Evolutionary conservation across 331 rosid species (phyloP).

Genomic region (Erythrophleum ivorense): DNA sequence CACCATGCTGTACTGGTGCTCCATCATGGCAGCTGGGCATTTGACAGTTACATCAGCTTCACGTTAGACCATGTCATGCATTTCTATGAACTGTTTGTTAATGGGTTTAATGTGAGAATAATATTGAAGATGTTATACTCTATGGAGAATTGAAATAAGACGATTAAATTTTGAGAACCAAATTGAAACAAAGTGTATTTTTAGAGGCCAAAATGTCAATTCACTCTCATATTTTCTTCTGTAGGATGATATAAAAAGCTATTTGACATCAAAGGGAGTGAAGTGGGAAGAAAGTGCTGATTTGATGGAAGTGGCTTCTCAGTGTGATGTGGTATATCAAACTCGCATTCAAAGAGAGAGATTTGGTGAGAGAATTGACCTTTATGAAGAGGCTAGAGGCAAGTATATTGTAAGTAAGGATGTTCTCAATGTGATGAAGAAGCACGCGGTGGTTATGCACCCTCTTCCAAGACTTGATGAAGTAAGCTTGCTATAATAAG

Average conservation of each 20-base stretch:
- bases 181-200: neutral
- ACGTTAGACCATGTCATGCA: neutral
- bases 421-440: slow-evolving; percentile 72
- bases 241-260: slow-evolving; percentile 86
- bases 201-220: neutral
- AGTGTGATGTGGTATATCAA: slow-evolving; percentile 92
- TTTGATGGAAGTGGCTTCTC: slow-evolving; percentile 77
- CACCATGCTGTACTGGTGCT: neutral
- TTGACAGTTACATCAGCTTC: neutral
- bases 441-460: slow-evolving; percentile 83
- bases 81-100: neutral
- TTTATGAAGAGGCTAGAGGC: slow-evolving; percentile 88
- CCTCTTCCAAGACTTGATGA: slow-evolving; percentile 95
- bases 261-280: slow-evolving; percentile 68
- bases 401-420: slow-evolving; percentile 74
- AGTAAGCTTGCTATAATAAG: slow-evolving; percentile 47
- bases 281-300: slow-evolving; percentile 88
- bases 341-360: slow-evolving; percentile 92
- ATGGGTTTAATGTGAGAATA: too few relatives aligned
- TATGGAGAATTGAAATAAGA: neutral
- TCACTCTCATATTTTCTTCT: slow-evolving; percentile 17
- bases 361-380: slow-evolving; percentile 78
- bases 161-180: neutral
- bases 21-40: neutral
- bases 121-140: neutral